Evolutionary conservation across 1,284 basidiomycete species (phyloP), one percentile per base, ranked within the genome.

Genomic region (Lentinus polychrous): DNA sequence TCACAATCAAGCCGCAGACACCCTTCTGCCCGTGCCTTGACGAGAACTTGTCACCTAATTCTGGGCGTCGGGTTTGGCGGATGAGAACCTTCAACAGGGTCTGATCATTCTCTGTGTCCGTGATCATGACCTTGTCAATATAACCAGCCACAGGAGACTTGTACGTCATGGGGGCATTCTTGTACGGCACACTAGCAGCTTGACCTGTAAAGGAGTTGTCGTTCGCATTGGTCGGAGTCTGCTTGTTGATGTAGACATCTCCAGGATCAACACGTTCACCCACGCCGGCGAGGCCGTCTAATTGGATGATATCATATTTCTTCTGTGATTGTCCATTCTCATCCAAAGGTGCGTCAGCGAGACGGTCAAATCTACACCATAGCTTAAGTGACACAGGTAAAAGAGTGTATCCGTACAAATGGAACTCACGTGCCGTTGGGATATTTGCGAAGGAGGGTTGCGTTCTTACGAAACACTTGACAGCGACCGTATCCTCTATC

Each of bases 41-140:
- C 36, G 94, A 97, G 65, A 99, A 99, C 71, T 99, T 99, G 74
- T 99, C 96, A 2, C 96, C 96, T 8, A 99, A 73, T 62, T 99
- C 96, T 22, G 96, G 96, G 44, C 93, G 77, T 60, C 96, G 80
- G 18, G 96, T 99, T 72, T 99, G 96, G 34, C 96, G 85, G 59
- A 98, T 92, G 56, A 99, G 75, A n/a, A 98, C 92, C 70, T 99
- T 99, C 77, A 99, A 90, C 48, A 99, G 73, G n/a, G 90, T 93
- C 66, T 96, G 91, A 64, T 97, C 95, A 61, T 92, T 93, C 59
- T 91, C 86, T 2, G 91, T 94, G 61, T 98, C 94, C 49, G 91
- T 95, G 53, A 99, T 81, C 80, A 99, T 83, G 62, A 99, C 91
- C 68, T 99, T 98, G 76, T 99, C 96, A 56, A 99, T 86, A 63